Evolutionary conservation across 176 grass and related monocot genomes (phyloP).

Genomic region (Microstegium vimineum): DNA sequence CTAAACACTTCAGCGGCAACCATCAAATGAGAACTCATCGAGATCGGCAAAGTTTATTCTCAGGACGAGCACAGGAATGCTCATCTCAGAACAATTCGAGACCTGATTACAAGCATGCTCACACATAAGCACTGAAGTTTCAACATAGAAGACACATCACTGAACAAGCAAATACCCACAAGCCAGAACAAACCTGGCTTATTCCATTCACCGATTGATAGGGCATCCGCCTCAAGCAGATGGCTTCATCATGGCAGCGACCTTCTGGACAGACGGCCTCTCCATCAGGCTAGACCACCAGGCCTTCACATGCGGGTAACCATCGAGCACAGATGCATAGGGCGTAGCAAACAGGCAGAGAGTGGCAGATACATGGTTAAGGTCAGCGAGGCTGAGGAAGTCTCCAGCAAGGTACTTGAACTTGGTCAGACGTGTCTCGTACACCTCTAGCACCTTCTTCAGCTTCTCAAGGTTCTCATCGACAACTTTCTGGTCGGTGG

Average conservation of each 20-base stretch:
- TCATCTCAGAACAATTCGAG: slow-evolving; percentile 14
- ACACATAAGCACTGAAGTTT: neutral
- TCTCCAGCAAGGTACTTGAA: slow-evolving; percentile 66
- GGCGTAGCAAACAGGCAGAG: slow-evolving; percentile 40
- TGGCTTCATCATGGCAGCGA: slow-evolving; percentile 39
- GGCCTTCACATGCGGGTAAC: slow-evolving; percentile 50
- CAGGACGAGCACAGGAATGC: slow-evolving; percentile 33
- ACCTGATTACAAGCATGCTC: neutral
- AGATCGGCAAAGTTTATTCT: slow-evolving; percentile 7
- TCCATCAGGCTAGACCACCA: slow-evolving; percentile 55
- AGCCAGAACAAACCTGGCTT: neutral
- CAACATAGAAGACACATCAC: slow-evolving; percentile 14
- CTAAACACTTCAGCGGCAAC: neutral
- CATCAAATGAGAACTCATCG: neutral
- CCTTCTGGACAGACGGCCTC: slow-evolving; percentile 48
- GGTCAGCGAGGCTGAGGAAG: slow-evolving; percentile 57
- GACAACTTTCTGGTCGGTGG: slow-evolving; percentile 34
- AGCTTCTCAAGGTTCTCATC: slow-evolving; percentile 47
- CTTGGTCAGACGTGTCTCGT: slow-evolving; percentile 42
- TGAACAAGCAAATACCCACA: slow-evolving; percentile 12
- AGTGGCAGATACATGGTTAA: slow-evolving; percentile 43
- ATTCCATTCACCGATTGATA: neutral
- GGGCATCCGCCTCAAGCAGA: neutral
- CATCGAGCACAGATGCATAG: slow-evolving; percentile 35
- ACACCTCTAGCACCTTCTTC: slow-evolving; percentile 54